Conservation (phyloP, 2,329 filamentous ascomycete genomes). For the Trichophyton verrucosum region DNA sequence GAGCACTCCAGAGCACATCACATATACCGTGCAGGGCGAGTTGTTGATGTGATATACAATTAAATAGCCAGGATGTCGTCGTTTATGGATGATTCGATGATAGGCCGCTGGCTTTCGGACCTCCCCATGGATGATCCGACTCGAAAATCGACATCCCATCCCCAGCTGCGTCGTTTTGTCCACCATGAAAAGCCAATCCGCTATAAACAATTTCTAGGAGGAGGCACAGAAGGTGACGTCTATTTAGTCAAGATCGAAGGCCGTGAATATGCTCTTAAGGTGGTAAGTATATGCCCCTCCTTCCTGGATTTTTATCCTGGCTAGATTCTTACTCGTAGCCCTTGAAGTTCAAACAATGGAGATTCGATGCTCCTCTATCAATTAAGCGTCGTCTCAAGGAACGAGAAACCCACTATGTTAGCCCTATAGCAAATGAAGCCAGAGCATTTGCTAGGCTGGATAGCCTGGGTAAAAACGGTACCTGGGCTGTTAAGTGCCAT, state of each 20-base stretch:
- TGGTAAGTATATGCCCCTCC: slow-evolving; percentile 6
- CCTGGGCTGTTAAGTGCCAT: slow-evolving; percentile 13
- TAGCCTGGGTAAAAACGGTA: slow-evolving; percentile 9
- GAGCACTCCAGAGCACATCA: not conserved
- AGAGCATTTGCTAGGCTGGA: slow-evolving; percentile 12
- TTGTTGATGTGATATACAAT: not conserved
- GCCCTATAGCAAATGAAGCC: slow-evolving; percentile 8
- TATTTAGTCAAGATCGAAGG: slow-evolving; percentile 6
- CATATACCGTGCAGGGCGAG: not conserved
- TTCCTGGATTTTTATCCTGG: too few relatives aligned
- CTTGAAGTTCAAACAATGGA: not conserved
- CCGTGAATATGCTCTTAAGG: slow-evolving; percentile 7
- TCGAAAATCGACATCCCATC: slow-evolving; percentile 5
- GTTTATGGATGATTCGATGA: slow-evolving; percentile 10
- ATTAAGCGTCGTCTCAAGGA: not conserved
- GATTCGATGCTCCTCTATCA: not conserved
- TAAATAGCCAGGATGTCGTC: not conserved
- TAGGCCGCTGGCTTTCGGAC: slow-evolving; percentile 8
- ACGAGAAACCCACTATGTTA: slow-evolving; percentile 1
- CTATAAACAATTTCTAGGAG: not conserved
- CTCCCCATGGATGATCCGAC: slow-evolving; percentile 11
- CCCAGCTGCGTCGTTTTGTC: slow-evolving; percentile 10
- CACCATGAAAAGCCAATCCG: slow-evolving; percentile 9
- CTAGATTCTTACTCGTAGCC: not conserved
- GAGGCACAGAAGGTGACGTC: slow-evolving; percentile 8